Conservation (phyloP, 805 yeast species). For the Teunomyces barrocoloradensis region DNA sequence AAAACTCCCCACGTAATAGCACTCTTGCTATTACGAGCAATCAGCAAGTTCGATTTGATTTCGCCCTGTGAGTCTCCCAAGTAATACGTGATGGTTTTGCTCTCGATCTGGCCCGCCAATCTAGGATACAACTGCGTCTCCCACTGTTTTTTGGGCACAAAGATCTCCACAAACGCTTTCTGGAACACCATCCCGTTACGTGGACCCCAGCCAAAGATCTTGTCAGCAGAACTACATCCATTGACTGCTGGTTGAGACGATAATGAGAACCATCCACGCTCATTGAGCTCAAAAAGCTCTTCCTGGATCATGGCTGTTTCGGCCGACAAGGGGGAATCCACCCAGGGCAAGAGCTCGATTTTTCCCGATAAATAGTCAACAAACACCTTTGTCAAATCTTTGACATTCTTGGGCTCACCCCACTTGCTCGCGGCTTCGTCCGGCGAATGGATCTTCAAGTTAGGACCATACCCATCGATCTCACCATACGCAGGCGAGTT, state of each 20-base stretch:
- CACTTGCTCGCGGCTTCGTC: constrained; percentile 68
- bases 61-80: constrained; percentile 60
- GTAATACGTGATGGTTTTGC: constrained; percentile 66
- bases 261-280: constrained; percentile 74
- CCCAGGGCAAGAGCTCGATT: constrained; percentile 85
- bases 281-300: constrained; percentile 76
- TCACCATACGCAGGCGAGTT: constrained; percentile 97
- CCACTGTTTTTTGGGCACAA: constrained; percentile 76
- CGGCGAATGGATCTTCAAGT: constrained; percentile 66
- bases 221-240: constrained; percentile 74
- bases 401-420: constrained; percentile 67
- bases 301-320: constrained; percentile 94
- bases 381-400: constrained; percentile 67
- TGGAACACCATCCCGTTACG: constrained; percentile 84
- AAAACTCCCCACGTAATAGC: constrained; percentile 99
- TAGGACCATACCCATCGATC: constrained; percentile 95
- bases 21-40: constrained; percentile 47
- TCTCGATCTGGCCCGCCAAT: constrained; percentile 36
- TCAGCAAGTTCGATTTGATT: constrained; percentile 59
- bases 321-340: constrained; percentile 77
- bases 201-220: constrained; percentile 98
- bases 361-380: constrained; percentile 71
- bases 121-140: constrained; percentile 48
- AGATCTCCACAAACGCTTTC: constrained; percentile 84
- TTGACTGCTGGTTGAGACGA: constrained; percentile 96